These are phyloP conservation scores for Leccinum subgranulosum DNA, from an alignment of 768 basidiomycete species.

Conservation along the genomic window DNA sequence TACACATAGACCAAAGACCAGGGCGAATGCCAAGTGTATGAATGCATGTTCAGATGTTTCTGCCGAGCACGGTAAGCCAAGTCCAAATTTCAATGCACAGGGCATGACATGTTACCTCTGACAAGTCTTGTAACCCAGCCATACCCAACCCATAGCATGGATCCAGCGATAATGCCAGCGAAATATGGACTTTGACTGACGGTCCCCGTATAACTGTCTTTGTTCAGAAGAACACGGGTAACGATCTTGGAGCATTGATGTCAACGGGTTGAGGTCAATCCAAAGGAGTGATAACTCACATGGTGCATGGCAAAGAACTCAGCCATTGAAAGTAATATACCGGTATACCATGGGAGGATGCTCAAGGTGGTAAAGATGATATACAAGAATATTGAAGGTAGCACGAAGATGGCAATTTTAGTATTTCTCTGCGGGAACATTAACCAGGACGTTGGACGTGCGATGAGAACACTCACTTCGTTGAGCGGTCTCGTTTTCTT, in stretches of 20 bases:
- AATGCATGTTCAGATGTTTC: conserved; percentile 77
- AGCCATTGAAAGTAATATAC: conserved; percentile 75
- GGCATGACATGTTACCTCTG: conserved; percentile 45
- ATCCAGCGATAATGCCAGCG: conserved; percentile 82
- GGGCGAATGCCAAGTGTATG: conserved; percentile 71
- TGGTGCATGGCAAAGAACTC: conserved; percentile 95
- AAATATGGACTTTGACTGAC: conserved; percentile 91
- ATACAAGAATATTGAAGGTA: conserved; percentile 78
- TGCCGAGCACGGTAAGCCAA: conserved; percentile 26
- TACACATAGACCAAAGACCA: conserved; percentile 65
- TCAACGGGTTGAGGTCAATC: conserved; percentile 4
- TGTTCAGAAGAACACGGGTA: conserved; percentile 81
- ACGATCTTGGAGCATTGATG: conserved; percentile 53
- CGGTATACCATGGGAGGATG: conserved; percentile 88
- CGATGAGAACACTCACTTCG: conserved; percentile 48
- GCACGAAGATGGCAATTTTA: conserved; percentile 69
- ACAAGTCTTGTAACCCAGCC: conserved; percentile 80
- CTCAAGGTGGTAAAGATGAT: conserved; percentile 82
- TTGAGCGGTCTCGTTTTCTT: conserved; percentile 64
- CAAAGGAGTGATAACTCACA: conserved; percentile 44
- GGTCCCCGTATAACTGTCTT: conserved; percentile 75
- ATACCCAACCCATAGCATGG: conserved; percentile 83
- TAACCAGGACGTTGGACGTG: neutral
- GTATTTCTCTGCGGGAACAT: conserved; percentile 62
- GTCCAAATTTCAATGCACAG: neutral